Evolutionary conservation across 176 grass and related monocot species (phyloP).

Genomic region (Alloteropsis semialata): DNA sequence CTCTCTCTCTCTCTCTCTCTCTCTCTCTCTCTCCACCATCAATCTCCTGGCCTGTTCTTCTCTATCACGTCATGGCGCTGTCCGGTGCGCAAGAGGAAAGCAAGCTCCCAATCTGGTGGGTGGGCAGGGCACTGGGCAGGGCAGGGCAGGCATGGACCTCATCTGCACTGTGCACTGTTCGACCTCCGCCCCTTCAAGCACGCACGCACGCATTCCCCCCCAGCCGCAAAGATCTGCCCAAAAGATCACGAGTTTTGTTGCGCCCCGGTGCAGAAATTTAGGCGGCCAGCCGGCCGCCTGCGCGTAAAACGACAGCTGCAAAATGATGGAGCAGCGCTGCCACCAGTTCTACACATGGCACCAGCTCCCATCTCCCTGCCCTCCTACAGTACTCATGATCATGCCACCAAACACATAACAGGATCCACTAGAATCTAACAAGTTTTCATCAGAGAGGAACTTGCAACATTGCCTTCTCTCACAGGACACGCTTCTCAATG

Average conservation of each 20-base stretch:
- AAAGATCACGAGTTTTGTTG: conserved; percentile 28
- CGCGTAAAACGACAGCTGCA: not conserved
- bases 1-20: not conserved
- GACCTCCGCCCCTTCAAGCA: not conserved
- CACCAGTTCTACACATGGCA: not conserved
- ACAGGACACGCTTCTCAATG: no score
- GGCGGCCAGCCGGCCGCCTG: not conserved
- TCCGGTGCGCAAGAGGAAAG: not conserved
- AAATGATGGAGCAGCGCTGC: not conserved
- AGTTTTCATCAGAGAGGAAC: no score
- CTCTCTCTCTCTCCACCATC: not conserved
- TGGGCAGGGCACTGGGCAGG: not conserved
- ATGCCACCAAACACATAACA: no score
- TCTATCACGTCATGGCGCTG: conserved; percentile 39
- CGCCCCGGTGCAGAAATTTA: conserved; percentile 24
- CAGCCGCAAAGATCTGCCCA: conserved; percentile 25
- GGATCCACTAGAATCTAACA: no score
- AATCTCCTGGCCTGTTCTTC: not conserved
- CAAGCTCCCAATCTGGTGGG: not conserved
- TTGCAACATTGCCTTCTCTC: no score
- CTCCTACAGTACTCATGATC: not conserved
- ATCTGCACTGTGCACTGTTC: not conserved
- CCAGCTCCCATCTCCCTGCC: not conserved
- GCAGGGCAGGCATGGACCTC: not conserved
- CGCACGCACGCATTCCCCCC: not conserved